A percentile compares a stretch with the other conserved stretches of the same genome.
These are phyloP conservation scores for Clarkia xantiana DNA, from an alignment of 345 rosid species.

Conservation along the genomic window DNA sequence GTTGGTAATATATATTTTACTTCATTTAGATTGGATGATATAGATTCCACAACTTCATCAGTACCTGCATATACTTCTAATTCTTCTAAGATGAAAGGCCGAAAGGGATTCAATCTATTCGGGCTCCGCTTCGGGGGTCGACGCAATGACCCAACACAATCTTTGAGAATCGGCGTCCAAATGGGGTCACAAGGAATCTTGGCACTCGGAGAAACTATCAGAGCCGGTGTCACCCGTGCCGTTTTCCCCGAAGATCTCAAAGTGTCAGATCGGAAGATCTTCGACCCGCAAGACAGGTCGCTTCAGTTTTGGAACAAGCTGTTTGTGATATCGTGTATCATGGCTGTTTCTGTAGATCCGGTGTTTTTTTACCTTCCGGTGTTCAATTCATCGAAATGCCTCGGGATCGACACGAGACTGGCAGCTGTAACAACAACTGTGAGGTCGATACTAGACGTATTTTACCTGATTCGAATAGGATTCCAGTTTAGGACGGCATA, in stretches of 20 bases:
- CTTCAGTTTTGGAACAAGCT: constrained; percentile 68
- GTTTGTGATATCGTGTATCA: constrained; percentile 56
- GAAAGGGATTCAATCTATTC: background rate
- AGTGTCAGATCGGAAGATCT: constrained; percentile 49
- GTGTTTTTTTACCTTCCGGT: constrained; percentile 69
- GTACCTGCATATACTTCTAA: constrained; percentile 15
- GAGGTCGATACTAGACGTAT: constrained; percentile 45
- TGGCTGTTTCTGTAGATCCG: constrained; percentile 71
- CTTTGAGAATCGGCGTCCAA: constrained; percentile 38
- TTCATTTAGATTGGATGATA: constrained; percentile 51
- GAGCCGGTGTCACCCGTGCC: constrained; percentile 37
- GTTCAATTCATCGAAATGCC: constrained; percentile 39
- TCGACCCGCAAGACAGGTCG: constrained; percentile 77
- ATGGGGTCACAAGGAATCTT: constrained; percentile 46
- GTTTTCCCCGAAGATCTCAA: constrained; percentile 70
- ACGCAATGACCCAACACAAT: constrained; percentile 33
- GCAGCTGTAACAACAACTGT: constrained; percentile 47
- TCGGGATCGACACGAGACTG: constrained; percentile 39
- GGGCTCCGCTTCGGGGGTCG: constrained; percentile 27
- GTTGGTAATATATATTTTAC: background rate
- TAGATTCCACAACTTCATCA: constrained; percentile 39
- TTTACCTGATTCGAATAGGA: constrained; percentile 54
- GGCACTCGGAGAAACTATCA: constrained; percentile 40
- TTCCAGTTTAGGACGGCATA: constrained; percentile 76
- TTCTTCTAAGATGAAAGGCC: constrained; percentile 23